Evolutionary conservation across 2,329 filamentous ascomycete species (phyloP), one percentile per base, ranked within the genome.

Genomic region (Pseudonectria foliicola): DNA sequence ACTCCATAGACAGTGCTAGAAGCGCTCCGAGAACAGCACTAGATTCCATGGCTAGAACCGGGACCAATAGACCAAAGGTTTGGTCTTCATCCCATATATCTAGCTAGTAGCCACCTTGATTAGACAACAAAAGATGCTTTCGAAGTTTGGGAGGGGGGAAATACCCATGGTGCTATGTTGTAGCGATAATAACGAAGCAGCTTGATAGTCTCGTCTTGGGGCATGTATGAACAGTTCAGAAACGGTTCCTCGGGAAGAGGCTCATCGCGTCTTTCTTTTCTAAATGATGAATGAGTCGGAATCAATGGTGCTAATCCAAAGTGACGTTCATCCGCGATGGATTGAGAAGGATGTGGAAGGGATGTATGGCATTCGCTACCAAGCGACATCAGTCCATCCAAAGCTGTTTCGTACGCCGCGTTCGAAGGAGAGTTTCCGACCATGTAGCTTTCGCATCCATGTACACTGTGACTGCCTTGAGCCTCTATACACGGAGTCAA

Each of bases 111-210:
- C 11, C 13, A 13, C 4, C 11, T 12, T 7, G n/a, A 11, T 49
- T 29, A 49, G 42, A 6, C 18, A 21, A 21, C 5, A 4, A 13
- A 10, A 27, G 12, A 13, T 7, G 18, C 3, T 25, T 15, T 2
- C 10, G 2, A 12, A 32, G 10, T 4, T 13, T 12, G 6, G 16
- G 18, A 7, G 16, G 25, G 27, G 6, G 18, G 13, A 50, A 57
- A 34, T 50, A 68, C 65, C 64, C 66, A 68, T 13, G 64, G 60
- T 6, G 65, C 63, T 23, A 69, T 54, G 27, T 64, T 56, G 33
- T 69, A 69, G 29, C 63, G 53, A 35, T 66, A 69, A 34, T 66
- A 55, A n/a, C 63, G 57, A 10, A 68, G 35, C 2, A 68, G 43
- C 18, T 52, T 49, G 18, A 61, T 45, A 10, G 27, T 43, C 5